Percentiles rank a stretch among this genome's conserved stretches.
phyloP scores from a whole-genome alignment of 768 basidiomycete species.

The Megacollybia marginata region DNA sequence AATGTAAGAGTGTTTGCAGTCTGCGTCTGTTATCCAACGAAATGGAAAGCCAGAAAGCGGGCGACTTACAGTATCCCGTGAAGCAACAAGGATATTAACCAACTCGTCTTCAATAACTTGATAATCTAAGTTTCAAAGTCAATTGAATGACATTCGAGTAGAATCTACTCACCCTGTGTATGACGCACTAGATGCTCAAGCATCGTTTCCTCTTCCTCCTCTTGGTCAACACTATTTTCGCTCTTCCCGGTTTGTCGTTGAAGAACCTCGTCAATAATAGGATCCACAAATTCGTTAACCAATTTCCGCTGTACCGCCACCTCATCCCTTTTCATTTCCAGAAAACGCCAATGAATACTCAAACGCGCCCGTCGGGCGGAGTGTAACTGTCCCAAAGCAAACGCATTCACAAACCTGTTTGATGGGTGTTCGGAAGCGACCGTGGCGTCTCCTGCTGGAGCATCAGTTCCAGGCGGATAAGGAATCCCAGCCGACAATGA shows the following conservation, averaged over 20 bases:
- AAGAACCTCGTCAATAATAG: no score
- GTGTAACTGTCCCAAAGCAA: conserved; percentile 20
- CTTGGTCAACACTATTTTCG: no score
- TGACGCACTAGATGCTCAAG: no score
- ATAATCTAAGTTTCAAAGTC: conserved; percentile 18
- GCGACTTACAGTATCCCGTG: conserved; percentile 23
- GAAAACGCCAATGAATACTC: conserved; percentile 21
- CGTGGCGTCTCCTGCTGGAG: neutral
- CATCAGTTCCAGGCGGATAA: conserved; percentile 14
- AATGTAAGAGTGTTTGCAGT: conserved; percentile 25
- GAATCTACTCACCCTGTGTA: no score
- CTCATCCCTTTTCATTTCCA: conserved; percentile 8
- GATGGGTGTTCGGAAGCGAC: neutral
- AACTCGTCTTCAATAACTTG: conserved; percentile 25
- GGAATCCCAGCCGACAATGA: conserved; percentile 22
- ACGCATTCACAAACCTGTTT: conserved; percentile 15
- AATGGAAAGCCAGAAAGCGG: no score
- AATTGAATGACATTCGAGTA: conserved; percentile 2
- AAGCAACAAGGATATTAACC: conserved; percentile 22
- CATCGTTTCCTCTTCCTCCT: no score
- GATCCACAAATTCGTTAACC: no score
- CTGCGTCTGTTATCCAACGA: no score
- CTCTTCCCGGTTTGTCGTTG: no score
- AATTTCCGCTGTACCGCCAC: no score
- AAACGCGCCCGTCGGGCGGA: conserved; percentile 15